Evolutionary conservation across 2,329 filamentous ascomycete genomes (phyloP).

Genomic region (Aspergillus sp.): DNA sequence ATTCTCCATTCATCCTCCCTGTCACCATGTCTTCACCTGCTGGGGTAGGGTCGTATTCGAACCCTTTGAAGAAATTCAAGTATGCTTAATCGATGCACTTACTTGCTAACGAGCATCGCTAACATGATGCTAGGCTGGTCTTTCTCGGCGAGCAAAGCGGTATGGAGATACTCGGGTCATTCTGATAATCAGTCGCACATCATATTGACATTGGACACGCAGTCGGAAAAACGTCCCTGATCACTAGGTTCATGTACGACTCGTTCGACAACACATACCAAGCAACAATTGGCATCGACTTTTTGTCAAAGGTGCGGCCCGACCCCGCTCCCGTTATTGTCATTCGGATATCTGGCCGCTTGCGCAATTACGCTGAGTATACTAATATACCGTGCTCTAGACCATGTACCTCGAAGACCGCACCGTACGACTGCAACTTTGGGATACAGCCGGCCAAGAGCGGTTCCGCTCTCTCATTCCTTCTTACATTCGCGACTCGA

Average conservation of each 20-base stretch:
- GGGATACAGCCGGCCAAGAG: slow-evolving; percentile 98
- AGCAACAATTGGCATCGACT: slow-evolving; percentile 98
- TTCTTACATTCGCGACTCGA: slow-evolving; percentile 97
- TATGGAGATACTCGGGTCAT: slow-evolving; percentile 52
- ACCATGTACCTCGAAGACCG: slow-evolving; percentile 99
- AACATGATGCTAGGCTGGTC: slow-evolving; percentile 70
- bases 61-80: slow-evolving; percentile 99
- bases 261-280: slow-evolving; percentile 99
- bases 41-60: slow-evolving; percentile 86
- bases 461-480: slow-evolving; percentile 96
- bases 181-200: slow-evolving; percentile 1
- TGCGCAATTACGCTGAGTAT: not conserved
- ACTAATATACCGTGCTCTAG: slow-evolving; percentile 48
- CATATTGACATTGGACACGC: slow-evolving; percentile 28
- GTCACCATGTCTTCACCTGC: slow-evolving; percentile 76
- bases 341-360: not conserved
- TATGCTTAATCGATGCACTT: slow-evolving; percentile 47
- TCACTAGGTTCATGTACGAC: slow-evolving; percentile 99
- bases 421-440: slow-evolving; percentile 94
- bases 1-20: slow-evolving; percentile 29
- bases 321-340: not conserved
- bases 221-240: slow-evolving; percentile 99
- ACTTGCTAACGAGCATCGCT: slow-evolving; percentile 24
- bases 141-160: slow-evolving; percentile 98
- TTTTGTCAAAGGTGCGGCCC: slow-evolving; percentile 83